Evolutionary conservation across 2,329 filamentous ascomycete species (phyloP).

Genomic region (Trichoderma oligosporum): DNA sequence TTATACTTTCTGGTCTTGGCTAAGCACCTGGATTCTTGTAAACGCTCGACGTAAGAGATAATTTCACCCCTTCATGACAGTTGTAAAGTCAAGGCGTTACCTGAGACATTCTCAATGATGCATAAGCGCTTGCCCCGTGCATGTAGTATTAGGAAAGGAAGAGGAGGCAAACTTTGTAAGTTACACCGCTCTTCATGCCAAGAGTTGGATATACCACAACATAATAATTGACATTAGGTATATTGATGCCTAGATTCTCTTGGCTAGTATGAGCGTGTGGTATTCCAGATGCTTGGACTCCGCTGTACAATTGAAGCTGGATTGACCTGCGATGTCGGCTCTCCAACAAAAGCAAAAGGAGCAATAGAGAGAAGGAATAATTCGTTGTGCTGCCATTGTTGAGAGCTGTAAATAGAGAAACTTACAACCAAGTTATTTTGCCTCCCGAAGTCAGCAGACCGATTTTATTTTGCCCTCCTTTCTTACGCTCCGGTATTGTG

Average conservation of each 20-base stretch:
- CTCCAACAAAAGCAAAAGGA: no score
- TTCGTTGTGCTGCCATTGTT: no score
- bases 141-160: not conserved
- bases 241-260: not conserved
- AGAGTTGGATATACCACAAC: not conserved
- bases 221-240: not conserved
- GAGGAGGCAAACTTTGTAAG: not conserved
- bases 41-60: not conserved
- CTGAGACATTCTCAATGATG: conserved; percentile 1
- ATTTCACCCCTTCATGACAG: not conserved
- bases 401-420: no score
- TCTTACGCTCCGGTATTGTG: no score
- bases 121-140: conserved; percentile 2
- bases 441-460: no score
- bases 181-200: conserved; percentile 5
- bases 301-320: no score
- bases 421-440: no score
- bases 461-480: no score
- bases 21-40: not conserved
- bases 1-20: not conserved
- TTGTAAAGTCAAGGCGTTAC: not conserved
- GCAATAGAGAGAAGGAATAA: no score
- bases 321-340: no score
- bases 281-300: not conserved
- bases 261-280: not conserved